phyloP scores from a whole-genome alignment of 129 eudicot species.

The Centrapalus pauciflorus region DNA sequence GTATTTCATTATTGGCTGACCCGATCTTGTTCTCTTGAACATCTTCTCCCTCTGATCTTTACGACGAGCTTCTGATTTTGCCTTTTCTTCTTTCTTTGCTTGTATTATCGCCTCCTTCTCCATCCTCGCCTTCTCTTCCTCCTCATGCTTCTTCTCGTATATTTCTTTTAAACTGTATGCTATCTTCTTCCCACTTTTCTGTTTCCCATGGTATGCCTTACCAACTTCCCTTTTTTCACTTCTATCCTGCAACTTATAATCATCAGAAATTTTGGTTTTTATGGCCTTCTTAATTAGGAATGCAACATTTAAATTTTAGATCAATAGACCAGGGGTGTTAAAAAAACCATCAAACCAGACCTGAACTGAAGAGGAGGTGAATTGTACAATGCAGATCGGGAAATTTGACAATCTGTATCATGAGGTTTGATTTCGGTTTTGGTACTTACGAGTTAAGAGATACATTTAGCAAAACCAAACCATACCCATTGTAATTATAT shows the following conservation, averaged over 20 bases:
- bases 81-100: slow-evolving; percentile 54
- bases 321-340: too few species aligned
- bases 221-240: slow-evolving; percentile 25
- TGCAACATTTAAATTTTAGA: not conserved
- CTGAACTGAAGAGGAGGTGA: too few species aligned
- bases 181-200: slow-evolving; percentile 31
- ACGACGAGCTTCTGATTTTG: slow-evolving; percentile 48
- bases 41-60: slow-evolving; percentile 59
- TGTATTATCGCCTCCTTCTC: slow-evolving; percentile 64
- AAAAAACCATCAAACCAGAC: too few species aligned
- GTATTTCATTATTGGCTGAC: slow-evolving; percentile 95
- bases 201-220: slow-evolving; percentile 20
- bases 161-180: slow-evolving; percentile 46
- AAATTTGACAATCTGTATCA: too few species aligned
- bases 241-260: slow-evolving; percentile 33
- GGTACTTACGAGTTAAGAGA: too few species aligned
- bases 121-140: slow-evolving; percentile 63
- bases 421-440: too few species aligned
- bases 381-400: too few species aligned
- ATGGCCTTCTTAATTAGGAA: not conserved
- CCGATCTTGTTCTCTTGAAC: slow-evolving; percentile 76
- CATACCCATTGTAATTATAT: too few species aligned
- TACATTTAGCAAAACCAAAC: too few species aligned
- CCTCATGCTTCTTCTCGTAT: slow-evolving; percentile 59
- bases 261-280: not conserved